Conservation (phyloP, 1,284 basidiomycete genomes). For the Pseudozyma sp. region DNA sequence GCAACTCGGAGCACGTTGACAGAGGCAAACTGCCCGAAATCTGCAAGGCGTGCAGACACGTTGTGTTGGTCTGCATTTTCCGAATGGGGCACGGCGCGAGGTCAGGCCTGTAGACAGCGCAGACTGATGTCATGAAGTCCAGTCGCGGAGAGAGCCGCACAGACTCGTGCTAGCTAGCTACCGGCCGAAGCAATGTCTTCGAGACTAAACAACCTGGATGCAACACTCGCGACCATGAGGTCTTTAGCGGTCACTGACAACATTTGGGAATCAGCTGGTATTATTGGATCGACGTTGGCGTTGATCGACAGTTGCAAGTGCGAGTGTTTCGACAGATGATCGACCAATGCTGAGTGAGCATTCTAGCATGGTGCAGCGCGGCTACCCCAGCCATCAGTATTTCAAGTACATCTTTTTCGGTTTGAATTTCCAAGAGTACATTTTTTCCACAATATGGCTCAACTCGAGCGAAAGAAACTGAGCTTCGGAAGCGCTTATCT, state of each 20-base stretch:
- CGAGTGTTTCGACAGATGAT: too few species aligned
- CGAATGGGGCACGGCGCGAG: not conserved
- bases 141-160: not conserved
- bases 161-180: conserved; percentile 2
- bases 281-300: too few species aligned
- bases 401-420: too few species aligned
- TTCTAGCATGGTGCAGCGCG: too few species aligned
- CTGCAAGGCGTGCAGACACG: conserved; percentile 16
- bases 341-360: too few species aligned
- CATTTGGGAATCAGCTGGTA: too few species aligned
- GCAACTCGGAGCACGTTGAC: conserved; percentile 4
- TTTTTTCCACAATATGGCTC: too few species aligned
- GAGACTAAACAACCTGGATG: not conserved
- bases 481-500: not conserved
- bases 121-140: conserved; percentile 13
- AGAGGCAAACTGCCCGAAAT: conserved; percentile 5
- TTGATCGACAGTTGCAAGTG: too few species aligned
- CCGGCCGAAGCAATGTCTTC: conserved; percentile 4
- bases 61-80: conserved; percentile 4
- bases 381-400: too few species aligned
- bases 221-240: not conserved
- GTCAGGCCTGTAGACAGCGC: not conserved
- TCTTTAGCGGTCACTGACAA: too few species aligned
- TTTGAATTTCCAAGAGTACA: too few species aligned
- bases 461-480: too few species aligned